A percentile compares a stretch with the other conserved stretches of the same genome.
These are phyloP conservation scores for Chrysosporium keratinophilum DNA, from an alignment of 2,329 filamentous ascomycete genomes.

Conservation along the genomic window DNA sequence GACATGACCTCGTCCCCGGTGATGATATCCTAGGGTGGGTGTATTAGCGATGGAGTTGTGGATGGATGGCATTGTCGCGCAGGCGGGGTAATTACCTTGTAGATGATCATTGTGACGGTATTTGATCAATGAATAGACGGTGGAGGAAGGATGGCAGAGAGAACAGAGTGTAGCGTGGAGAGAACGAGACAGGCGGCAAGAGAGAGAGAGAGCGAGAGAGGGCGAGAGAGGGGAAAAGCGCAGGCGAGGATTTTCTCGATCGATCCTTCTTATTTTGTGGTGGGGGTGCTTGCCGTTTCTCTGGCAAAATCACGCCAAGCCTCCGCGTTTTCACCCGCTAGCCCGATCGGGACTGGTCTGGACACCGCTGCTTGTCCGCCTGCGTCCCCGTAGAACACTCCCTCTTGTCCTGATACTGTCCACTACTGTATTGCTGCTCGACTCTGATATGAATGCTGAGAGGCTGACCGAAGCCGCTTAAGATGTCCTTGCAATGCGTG, in stretches of 20 bases:
- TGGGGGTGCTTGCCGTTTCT: too few species aligned
- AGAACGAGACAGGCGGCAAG: background rate
- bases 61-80: too few species aligned
- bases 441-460: too few species aligned
- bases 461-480: too few species aligned
- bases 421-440: too few species aligned
- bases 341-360: too few species aligned
- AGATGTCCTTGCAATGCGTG: too few species aligned
- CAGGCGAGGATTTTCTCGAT: background rate
- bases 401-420: too few species aligned
- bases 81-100: slow-evolving; percentile 44
- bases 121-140: background rate
- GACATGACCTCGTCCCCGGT: slow-evolving; percentile 93
- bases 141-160: slow-evolving; percentile 6
- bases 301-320: too few species aligned
- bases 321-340: too few species aligned
- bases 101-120: slow-evolving; percentile 61
- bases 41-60: background rate
- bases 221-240: background rate
- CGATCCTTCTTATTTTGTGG: background rate
- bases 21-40: slow-evolving; percentile 61
- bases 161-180: background rate
- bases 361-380: too few species aligned
- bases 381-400: too few species aligned
- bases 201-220: background rate